phyloP scores from a whole-genome alignment of 257 asterid genomes.

The Forsythia viridissima region DNA sequence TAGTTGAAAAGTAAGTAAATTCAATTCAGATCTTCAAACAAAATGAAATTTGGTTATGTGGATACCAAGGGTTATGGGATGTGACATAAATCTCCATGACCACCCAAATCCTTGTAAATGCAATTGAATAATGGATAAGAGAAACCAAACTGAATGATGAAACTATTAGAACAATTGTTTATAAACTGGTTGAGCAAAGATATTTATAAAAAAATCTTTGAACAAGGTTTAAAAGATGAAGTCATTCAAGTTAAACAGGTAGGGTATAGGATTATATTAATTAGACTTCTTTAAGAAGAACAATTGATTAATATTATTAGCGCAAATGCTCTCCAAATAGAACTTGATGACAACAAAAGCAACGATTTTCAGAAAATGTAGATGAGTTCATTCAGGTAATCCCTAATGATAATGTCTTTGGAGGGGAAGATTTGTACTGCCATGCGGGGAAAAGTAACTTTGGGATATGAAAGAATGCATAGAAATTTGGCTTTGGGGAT shows the following conservation, averaged over 20 bases:
- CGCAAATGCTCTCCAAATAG: not conserved
- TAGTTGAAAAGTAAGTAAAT: not conserved
- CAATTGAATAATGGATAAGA: not conserved
- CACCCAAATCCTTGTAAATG: not conserved
- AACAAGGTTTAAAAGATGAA: not conserved
- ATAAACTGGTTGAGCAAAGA: not conserved
- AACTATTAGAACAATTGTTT: not conserved
- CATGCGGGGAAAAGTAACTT: not conserved
- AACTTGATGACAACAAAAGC: not conserved
- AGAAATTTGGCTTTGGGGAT: not conserved
- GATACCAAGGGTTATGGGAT: not conserved
- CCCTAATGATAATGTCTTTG: no score
- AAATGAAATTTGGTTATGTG: not conserved
- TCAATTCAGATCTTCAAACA: not conserved
- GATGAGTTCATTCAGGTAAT: not conserved
- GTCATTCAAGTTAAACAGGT: not conserved
- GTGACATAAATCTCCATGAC: not conserved
- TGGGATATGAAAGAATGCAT: not conserved
- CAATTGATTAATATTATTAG: not conserved
- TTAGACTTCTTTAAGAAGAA: not conserved
- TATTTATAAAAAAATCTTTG: no score
- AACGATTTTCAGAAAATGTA: not conserved
- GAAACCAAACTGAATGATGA: not conserved
- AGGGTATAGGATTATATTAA: not conserved
- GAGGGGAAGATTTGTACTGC: not conserved